These are phyloP conservation scores for Wickerhamomyces pijperi DNA, from an alignment of 805 yeast genomes.

Conservation along the genomic window DNA sequence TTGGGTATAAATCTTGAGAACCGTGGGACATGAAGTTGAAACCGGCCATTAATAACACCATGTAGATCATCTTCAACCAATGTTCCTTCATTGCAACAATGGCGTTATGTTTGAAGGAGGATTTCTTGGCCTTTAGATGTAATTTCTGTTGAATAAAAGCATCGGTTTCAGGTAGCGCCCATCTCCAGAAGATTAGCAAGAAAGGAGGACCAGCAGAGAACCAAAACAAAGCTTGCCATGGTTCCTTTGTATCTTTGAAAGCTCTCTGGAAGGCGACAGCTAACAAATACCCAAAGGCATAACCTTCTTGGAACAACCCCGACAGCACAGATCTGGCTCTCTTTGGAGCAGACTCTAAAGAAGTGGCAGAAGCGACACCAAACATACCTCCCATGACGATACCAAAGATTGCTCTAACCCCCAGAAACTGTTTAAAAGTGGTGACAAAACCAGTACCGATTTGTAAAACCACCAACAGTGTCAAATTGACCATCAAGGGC, in stretches of 20 bases:
- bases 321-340: conserved; percentile 50
- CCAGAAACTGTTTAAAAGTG: conserved; percentile 47
- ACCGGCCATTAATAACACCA: conserved; percentile 53
- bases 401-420: conserved; percentile 55
- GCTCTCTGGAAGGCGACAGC: conserved; percentile 61
- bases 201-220: conserved; percentile 60
- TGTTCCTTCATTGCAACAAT: no score
- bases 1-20: conserved; percentile 64
- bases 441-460: conserved; percentile 57
- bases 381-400: conserved; percentile 64
- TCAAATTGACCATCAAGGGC: conserved; percentile 45
- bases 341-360: conserved; percentile 54
- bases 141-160: conserved; percentile 30
- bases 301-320: conserved; percentile 46
- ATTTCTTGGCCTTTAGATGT: conserved; percentile 15
- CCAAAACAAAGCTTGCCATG: conserved; percentile 74
- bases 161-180: conserved; percentile 49
- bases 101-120: conserved; percentile 25
- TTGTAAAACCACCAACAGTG: conserved; percentile 42
- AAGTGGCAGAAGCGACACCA: conserved; percentile 55
- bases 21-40: conserved; percentile 68
- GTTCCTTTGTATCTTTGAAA: conserved; percentile 37
- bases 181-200: conserved; percentile 46
- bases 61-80: conserved; percentile 51
- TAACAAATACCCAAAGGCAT: conserved; percentile 57